Evolutionary conservation across 2,329 filamentous ascomycete species (phyloP), one percentile per base, ranked within the genome.

Genomic region (Chrysoporthe deuterocubensis): DNA sequence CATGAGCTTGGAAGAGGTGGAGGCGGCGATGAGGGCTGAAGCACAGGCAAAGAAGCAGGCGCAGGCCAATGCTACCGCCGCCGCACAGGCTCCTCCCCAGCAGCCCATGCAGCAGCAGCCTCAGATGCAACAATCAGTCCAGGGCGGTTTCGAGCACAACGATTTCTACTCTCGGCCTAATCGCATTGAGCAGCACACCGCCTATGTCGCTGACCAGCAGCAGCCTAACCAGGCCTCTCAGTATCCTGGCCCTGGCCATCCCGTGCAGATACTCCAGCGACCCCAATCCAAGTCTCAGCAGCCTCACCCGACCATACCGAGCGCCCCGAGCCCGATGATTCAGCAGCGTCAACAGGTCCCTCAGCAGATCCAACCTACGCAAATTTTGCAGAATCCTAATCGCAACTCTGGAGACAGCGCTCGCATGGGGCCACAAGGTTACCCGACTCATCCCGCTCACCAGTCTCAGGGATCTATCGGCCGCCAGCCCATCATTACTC

Each of bases 1-100:
- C 81, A 90, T 99, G 91, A 98, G 93, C 74, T 79, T 99, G 75
- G 96, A 98, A 77, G 96, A 99, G 81, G 94, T 99, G 26, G 96
- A 99, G 81, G 95, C 95, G 65, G 90, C 93, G 71, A 94, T 99
- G 90, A 89, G 92, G 69, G 85, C 67, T 13, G 67, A 70, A 60
- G 62, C 87, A 44, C 90, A 94, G 72, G 81, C 87, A 43, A 86
- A 87, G 73, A 85, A 84, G 70, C 80, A 82, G 13, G 74, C 80
- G 9, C 75, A 80, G 66, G 58, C 62, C 26, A 65, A 59, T 59
- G 76, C 78, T 8, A 71, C 79, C 21, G 74, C 78, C 48, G 76
- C 77, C 21, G 74, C 81, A 44, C 73, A 76, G n/a, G 73, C 69
- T 48, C 73, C 70, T 52, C 48, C 34, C 14, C 67, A 68, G 57